phyloP scores from a whole-genome alignment of 1,139 yeast species.

The Diutina mesorugosa region DNA sequence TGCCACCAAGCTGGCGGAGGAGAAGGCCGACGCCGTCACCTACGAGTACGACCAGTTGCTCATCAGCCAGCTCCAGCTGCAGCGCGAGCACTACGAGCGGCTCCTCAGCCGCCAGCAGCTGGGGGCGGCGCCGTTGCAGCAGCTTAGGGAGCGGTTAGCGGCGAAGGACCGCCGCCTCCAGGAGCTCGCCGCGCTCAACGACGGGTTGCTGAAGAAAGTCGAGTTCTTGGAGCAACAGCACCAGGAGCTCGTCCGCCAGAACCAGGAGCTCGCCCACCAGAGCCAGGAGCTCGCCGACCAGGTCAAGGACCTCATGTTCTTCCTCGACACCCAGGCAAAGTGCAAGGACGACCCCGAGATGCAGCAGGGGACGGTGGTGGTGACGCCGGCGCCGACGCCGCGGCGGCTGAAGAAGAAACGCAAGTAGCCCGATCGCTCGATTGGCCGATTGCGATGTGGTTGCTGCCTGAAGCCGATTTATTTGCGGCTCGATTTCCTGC shows the following conservation, averaged over 20 bases:
- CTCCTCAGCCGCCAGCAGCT: constrained; percentile 25
- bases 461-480: too few relatives aligned
- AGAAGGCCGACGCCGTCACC: constrained; percentile 14
- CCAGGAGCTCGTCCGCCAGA: constrained; percentile 11
- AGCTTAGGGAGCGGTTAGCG: constrained; percentile 17
- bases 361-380: constrained; percentile 53
- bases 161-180: constrained; percentile 20
- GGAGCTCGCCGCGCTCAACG: constrained; percentile 28
- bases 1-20: neutral
- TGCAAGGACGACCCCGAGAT: constrained; percentile 60
- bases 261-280: constrained; percentile 14
- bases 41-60: constrained; percentile 64
- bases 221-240: constrained; percentile 32
- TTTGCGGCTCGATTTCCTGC: too few relatives aligned
- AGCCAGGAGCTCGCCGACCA: constrained; percentile 53
- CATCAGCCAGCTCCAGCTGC: constrained; percentile 78
- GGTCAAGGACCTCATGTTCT: constrained; percentile 72
- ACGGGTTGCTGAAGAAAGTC: constrained; percentile 44
- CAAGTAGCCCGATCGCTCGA: neutral
- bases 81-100: constrained; percentile 70
- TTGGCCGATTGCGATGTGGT: too few relatives aligned
- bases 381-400: constrained; percentile 11
- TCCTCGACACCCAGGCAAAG: constrained; percentile 59
- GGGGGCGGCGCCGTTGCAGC: constrained; percentile 16
- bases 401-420: constrained; percentile 8